Conservation (phyloP, 192 early-diverging fungal genomes). For the Coemansia furcata region DNA sequence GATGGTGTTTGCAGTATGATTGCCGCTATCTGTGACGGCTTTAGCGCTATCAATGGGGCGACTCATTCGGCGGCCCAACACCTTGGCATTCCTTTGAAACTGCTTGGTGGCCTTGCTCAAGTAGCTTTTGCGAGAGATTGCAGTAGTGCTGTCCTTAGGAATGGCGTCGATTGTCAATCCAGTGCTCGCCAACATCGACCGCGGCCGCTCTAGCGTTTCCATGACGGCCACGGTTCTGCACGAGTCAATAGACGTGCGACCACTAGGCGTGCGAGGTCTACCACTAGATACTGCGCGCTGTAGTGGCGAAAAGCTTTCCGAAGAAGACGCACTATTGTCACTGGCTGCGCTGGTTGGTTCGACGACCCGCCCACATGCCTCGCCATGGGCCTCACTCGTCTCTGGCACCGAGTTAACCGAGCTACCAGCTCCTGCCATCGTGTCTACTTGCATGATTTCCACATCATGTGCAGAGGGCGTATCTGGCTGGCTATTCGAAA, state of each 20-base stretch:
- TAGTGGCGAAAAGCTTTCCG: not conserved
- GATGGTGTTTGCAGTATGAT: not conserved
- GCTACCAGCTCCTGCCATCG: not conserved
- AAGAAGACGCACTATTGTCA: not conserved
- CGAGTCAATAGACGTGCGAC: conserved; percentile 38
- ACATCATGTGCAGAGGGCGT: not conserved
- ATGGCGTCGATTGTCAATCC: not conserved
- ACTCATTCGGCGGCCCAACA: conserved; percentile 34
- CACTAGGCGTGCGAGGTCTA: conserved; percentile 29
- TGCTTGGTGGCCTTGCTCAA: conserved; percentile 38
- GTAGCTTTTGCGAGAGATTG: conserved; percentile 32
- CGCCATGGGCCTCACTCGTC: not conserved
- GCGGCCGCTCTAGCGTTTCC: conserved; percentile 29
- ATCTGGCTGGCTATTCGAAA: conserved; percentile 13
- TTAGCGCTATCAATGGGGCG: conserved; percentile 3
- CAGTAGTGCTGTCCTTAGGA: not conserved
- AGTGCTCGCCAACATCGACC: conserved; percentile 2
- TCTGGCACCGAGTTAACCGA: not conserved
- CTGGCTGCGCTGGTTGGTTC: not conserved
- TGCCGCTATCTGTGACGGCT: not conserved
- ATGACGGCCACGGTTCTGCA: conserved; percentile 46
- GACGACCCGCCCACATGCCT: not conserved
- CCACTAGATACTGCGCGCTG: conserved; percentile 22
- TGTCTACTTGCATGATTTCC: not conserved
- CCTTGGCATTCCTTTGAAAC: conserved; percentile 43